Evolutionary conservation across 1,284 basidiomycete genomes (phyloP).

Genomic region (Ustilago shanxiensis): DNA sequence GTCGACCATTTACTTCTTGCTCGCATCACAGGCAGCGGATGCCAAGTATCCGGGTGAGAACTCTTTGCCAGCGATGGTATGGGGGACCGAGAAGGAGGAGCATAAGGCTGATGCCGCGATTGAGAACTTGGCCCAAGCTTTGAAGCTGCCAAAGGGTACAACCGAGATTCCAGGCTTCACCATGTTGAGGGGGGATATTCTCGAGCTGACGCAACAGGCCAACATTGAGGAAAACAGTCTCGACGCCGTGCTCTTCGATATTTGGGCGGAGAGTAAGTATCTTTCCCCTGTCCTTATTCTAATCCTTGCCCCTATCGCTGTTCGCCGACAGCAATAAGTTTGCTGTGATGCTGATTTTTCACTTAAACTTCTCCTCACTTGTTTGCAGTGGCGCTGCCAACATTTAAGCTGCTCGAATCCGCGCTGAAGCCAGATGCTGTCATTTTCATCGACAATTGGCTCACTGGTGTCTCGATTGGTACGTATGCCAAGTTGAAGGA

Average conservation of each 20-base stretch:
- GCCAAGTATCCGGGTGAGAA: background rate
- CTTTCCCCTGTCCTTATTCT: background rate
- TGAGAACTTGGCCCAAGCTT: slow-evolving; percentile 23
- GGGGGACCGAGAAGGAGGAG: slow-evolving; percentile 45
- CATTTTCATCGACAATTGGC: slow-evolving; percentile 45
- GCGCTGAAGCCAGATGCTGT: slow-evolving; percentile 40
- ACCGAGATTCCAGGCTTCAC: slow-evolving; percentile 32
- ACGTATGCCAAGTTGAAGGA: slow-evolving; percentile 28
- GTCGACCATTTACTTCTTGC: slow-evolving; percentile 38
- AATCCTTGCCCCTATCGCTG: background rate
- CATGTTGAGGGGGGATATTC: slow-evolving; percentile 38
- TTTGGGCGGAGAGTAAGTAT: slow-evolving; percentile 44
- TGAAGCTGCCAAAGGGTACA: slow-evolving; percentile 27
- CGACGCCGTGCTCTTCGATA: slow-evolving; percentile 48
- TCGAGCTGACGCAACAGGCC: slow-evolving; percentile 25
- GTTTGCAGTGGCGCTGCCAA: slow-evolving; percentile 39
- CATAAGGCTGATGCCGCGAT: slow-evolving; percentile 38
- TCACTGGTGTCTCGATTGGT: slow-evolving; percentile 34
- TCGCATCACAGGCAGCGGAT: slow-evolving; percentile 16
- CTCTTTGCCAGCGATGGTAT: slow-evolving; percentile 20
- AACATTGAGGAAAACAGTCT: slow-evolving; percentile 27
- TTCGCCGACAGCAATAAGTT: no score
- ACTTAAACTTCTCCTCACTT: background rate
- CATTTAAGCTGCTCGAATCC: slow-evolving; percentile 38
- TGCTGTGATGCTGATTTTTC: background rate